These are phyloP conservation scores for Byssochlamys sp. DNA, from an alignment of 2,329 filamentous ascomycete species.

Conservation along the genomic window DNA sequence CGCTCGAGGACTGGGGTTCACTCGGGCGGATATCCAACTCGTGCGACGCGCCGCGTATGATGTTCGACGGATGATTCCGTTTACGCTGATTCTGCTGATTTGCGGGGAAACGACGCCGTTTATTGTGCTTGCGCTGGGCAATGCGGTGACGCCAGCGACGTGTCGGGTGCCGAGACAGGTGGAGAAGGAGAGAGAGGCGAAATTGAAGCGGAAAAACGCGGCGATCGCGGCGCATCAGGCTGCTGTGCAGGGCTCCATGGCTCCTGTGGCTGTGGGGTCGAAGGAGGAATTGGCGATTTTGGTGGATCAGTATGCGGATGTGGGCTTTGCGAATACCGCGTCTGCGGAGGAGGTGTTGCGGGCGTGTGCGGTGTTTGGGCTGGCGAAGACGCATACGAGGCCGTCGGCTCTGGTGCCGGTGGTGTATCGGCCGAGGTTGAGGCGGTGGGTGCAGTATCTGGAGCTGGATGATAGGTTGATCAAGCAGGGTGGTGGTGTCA, in stretches of 20 bases:
- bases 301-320: slow-evolving; percentile 13
- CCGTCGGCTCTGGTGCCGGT: slow-evolving; percentile 30
- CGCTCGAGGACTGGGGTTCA: slow-evolving; percentile 26
- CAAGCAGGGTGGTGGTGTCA: slow-evolving; percentile 50
- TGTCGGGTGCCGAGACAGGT: slow-evolving; percentile 76
- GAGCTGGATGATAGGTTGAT: slow-evolving; percentile 63
- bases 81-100: slow-evolving; percentile 63
- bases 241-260: slow-evolving; percentile 7
- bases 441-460: slow-evolving; percentile 52
- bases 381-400: slow-evolving; percentile 26
- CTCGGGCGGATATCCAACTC: slow-evolving; percentile 62
- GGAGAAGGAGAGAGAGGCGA: slow-evolving; percentile 42
- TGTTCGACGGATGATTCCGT: slow-evolving; percentile 65
- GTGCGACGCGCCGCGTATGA: slow-evolving; percentile 61
- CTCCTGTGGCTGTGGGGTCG: slow-evolving; percentile 9
- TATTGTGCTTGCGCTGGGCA: slow-evolving; percentile 60
- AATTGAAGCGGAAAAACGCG: slow-evolving; percentile 36
- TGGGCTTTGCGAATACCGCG: slow-evolving; percentile 13
- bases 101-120: slow-evolving; percentile 82
- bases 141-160: slow-evolving; percentile 63
- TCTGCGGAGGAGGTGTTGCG: slow-evolving; percentile 17
- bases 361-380: slow-evolving; percentile 26
- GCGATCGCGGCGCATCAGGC: slow-evolving; percentile 18
- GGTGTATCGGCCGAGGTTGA: slow-evolving; percentile 48
- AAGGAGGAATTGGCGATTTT: slow-evolving; percentile 22